Conservation (phyloP, 805 yeast genomes). For the Lipomyces sp. region DNA sequence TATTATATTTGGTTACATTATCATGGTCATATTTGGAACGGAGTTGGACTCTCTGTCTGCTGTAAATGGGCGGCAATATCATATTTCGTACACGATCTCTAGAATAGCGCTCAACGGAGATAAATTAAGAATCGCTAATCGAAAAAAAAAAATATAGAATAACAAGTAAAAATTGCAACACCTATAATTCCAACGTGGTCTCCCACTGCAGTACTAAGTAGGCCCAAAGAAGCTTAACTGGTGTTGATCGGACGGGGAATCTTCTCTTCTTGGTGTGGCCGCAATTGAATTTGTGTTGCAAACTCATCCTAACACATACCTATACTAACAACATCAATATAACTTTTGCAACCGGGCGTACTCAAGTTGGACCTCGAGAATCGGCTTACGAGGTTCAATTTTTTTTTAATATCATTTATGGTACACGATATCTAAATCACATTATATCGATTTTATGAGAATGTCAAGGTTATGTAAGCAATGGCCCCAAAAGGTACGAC, state of each 20-base stretch:
- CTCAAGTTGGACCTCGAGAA: too few species aligned
- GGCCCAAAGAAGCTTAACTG: not conserved
- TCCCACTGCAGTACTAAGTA: not conserved
- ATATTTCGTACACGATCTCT: not conserved
- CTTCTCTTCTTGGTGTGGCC: not conserved
- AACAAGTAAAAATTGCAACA: not conserved
- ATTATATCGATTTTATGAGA: too few species aligned
- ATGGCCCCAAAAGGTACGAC: not conserved
- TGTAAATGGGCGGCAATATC: not conserved
- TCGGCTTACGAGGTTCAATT: too few species aligned
- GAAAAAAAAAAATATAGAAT: not conserved
- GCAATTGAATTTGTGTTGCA: not conserved
- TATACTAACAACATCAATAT: too few species aligned
- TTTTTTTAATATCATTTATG: too few species aligned
- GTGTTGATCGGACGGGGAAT: not conserved
- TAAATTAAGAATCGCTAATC: not conserved
- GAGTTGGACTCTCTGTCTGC: not conserved
- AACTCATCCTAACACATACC: too few species aligned
- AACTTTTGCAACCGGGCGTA: too few species aligned
- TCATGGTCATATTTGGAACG: not conserved
- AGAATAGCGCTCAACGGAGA: not conserved
- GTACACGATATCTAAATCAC: too few species aligned
- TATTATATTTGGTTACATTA: not conserved
- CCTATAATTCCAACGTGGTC: not conserved
- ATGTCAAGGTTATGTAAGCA: too few species aligned